Base-by-base conservation (phyloP, 2,329 filamentous ascomycete species). In the Diaporthe sp. region DNA sequence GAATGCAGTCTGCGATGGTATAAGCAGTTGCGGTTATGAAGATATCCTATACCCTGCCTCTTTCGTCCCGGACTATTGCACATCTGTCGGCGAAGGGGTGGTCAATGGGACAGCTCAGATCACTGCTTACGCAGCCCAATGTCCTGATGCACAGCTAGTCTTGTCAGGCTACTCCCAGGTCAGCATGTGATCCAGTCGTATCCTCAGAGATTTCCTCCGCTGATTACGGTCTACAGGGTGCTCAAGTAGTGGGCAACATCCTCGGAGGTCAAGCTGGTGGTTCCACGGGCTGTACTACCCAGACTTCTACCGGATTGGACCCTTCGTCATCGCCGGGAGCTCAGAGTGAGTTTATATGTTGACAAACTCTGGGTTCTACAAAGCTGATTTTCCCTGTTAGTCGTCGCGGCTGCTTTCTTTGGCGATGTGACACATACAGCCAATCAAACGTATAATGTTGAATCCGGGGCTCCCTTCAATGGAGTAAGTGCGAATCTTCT, bases 371-470 rank as follows among this genome's bases (percentile, higher is more conserved):
- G 19, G 9, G 2, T 35, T 22, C 9, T 8, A 1, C 13, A 6
- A 37, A 37, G 15, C 39, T 70, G 2, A 70, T 17, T 1, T 13
- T 15, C 4, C 6, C 6, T 50, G 53, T 13, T 13, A 47, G 71
- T 75, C 47, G 66, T 32, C 22, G 73, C 71, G 19, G 71, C 61
- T 53, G 47, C 71, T 8, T 39, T 75, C 9, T 75, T 74, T 25
- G 74, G 74, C 12, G 74, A 75, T 9, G 72, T 75, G 27, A 73
- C 65, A 10, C 74, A 75, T 15, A 44, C 53, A 13, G 74, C 53
- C 7, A 71, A 73, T 70, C 74, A 75, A 37, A 68, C 74, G n/a
- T 74, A 75, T 25, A 75, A 75, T 55, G 70, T 63, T 15, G 68
- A 55, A 7, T 71, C 70, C 17, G 72, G 74, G 9, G 69, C 66